phyloP scores from a whole-genome alignment of 805 yeast genomes.

The Saturnispora silvae region DNA sequence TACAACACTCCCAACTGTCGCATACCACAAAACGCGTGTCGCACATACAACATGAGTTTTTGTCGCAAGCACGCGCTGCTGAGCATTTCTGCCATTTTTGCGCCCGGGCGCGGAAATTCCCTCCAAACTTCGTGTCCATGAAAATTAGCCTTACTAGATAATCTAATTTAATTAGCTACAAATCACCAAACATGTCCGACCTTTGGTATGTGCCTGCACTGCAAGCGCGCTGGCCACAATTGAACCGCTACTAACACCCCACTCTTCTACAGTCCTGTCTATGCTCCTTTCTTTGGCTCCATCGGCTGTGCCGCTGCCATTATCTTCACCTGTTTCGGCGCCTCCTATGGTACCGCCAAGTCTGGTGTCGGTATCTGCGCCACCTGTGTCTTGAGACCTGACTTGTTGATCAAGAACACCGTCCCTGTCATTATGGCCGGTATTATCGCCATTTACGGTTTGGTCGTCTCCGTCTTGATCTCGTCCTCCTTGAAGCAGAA shows the following conservation, averaged over 20 bases:
- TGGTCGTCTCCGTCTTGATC: conserved; percentile 91
- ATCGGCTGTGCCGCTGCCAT: conserved; percentile 99
- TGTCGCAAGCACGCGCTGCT: no score
- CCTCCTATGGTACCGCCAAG: conserved; percentile 98
- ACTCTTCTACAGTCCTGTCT: conserved; percentile 51
- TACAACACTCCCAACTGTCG: no score
- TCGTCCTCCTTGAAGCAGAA: conserved; percentile 81
- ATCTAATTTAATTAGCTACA: background rate
- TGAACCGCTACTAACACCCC: background rate
- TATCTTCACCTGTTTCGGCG: conserved; percentile 97
- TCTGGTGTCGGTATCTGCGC: conserved; percentile 99
- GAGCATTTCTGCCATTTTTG: background rate
- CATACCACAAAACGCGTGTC: background rate
- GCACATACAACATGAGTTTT: no score
- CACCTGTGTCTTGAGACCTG: conserved; percentile 95
- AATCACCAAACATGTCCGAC: conserved; percentile 42
- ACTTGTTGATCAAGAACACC: conserved; percentile 80
- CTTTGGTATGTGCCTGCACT: conserved; percentile 50
- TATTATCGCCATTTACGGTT: conserved; percentile 97
- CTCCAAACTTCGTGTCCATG: background rate
- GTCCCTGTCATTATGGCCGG: conserved; percentile 99
- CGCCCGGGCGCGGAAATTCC: background rate
- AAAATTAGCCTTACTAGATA: background rate
- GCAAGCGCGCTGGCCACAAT: background rate
- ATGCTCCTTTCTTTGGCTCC: conserved; percentile 96